Evolutionary conservation across 2,329 filamentous ascomycete species (phyloP), one percentile per base, ranked within the genome.

Genomic region (Fusarium robinianum): DNA sequence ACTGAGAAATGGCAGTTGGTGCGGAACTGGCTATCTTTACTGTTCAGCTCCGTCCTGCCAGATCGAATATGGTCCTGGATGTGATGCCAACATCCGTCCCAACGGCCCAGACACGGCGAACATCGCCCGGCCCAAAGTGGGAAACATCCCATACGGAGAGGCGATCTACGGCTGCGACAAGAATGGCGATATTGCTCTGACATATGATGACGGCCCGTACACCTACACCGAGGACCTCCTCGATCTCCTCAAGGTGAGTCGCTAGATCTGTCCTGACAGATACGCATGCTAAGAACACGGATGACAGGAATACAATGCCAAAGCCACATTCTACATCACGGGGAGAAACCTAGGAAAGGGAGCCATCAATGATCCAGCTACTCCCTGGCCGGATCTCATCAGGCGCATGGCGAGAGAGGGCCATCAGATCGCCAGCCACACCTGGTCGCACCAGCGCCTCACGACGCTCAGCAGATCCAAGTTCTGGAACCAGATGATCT

Each of bases 41-140:
- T 86, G 83, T 66, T 72, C 73, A 19, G 76, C 80, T 14, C 83
- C 83, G 3, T 76, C 81, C 39, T 86, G 83, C 59, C 74, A 80
- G 60, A 79, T 83, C 57, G 66, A 76, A 52, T 83, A 79, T 53
- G 80, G 80, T n/a, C 72, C 80, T 14, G 75, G 67, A 4, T 86
- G 83, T 53, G 81, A 84, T 52, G 81, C 76, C 39, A 84, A 84
- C 53, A 70, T 55, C 73, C 79, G 36, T 47, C 75, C 51, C 3
- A 45, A 49, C 0, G 83, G 83, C 2, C 67, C 71, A 7, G 77
- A 81, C 46, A 85, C 82, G 1, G 72, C 73, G 3, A 67, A 65
- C 2, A 63, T 84, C 31, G 61, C 72, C 14, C 75, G 83, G 7
- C 70, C 78, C 2, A 72, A 77, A 31, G 49, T 80, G 3, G 83